Evolutionary conservation across 2,329 filamentous ascomycete genomes (phyloP), one percentile per base, ranked within the genome.

Genomic region (Pseudogymnoascus sp.): DNA sequence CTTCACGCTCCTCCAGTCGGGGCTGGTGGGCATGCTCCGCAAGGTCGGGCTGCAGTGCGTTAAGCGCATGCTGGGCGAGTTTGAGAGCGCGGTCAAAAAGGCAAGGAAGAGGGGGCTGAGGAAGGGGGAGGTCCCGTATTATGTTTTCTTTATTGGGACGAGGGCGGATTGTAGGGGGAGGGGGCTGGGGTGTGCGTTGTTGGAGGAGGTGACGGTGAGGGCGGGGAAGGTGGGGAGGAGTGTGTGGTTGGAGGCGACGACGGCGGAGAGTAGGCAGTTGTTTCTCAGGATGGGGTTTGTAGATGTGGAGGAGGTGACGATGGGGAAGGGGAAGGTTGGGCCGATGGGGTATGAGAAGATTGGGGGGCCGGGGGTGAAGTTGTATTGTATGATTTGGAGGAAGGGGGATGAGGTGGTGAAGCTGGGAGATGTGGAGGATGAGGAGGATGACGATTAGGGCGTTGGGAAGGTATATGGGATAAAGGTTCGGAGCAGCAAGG

Each of bases 171-270:
- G 35, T 19, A 35, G 63, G n/a, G 63, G 65, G 1, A 33, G 11
- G 26, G 67, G 68, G 3, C 35, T 67, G 4, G 65, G 67, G 17
- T 38, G 42, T 0, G 38, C 23, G 5, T 35, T 69, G 1, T 61
- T 70, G n/a, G 62, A 44, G 23, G 7, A 65, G 9, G 67, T 59
- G 13, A 66, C 66, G 35, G 64, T 62, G 9, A 63, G 38, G 21
- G 65, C 66, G 8, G 31, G 23, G 10, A 21, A 38, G 19, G 68
- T 66, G 13, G 59, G 64, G 11, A n/a, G 66, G 3, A 65, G 66
- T 2, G 62, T 69, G 13, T 70, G 67, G 67, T 31, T 70, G 5
- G 68, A 70, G 28, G 64, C 67, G 10, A 67, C 65, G 36, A 68
- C 66, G 3, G 60, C 44, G 7, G 50, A 63, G 2, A 65, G 64